Evolutionary conservation across 495 filamentous ascomycete species (phyloP).

Genomic region (Penicillium diatomitis): DNA sequence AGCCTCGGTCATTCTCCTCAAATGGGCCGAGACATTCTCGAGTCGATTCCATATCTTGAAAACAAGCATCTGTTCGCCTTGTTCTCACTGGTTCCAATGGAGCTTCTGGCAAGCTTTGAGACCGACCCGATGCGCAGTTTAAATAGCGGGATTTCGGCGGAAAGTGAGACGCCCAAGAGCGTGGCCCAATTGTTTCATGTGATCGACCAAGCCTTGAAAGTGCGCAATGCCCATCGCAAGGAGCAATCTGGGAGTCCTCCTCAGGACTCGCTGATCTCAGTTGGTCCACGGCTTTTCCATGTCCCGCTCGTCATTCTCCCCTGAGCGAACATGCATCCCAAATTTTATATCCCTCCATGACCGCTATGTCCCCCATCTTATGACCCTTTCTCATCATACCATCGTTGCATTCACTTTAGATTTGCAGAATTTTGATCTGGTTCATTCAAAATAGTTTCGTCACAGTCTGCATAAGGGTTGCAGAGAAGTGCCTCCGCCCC

Average conservation of each 20-base stretch:
- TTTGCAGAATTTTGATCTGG: neutral
- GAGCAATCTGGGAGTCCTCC: constrained; percentile 3
- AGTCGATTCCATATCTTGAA: constrained; percentile 11
- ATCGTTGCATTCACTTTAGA: neutral
- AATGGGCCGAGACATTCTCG: constrained; percentile 4
- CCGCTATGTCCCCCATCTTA: neutral
- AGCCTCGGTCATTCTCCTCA: neutral
- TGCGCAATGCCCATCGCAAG: constrained; percentile 18
- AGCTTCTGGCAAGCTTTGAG: constrained; percentile 6
- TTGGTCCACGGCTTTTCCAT: constrained; percentile 17
- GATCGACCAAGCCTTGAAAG: constrained; percentile 19
- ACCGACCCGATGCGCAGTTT: constrained; percentile 7
- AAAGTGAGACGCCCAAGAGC: constrained; percentile 12
- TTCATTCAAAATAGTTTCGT: neutral
- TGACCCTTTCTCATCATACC: neutral
- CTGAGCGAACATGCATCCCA: constrained; percentile 3
- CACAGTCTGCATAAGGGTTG: neutral
- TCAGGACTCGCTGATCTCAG: neutral
- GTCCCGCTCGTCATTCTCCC: constrained; percentile 22
- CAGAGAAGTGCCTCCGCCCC: too few species aligned
- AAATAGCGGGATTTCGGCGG: constrained; percentile 2
- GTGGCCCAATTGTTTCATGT: constrained; percentile 18
- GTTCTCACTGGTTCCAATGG: constrained; percentile 19
- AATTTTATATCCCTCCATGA: neutral
- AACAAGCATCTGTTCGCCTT: constrained; percentile 10